A percentile compares a stretch with the other conserved stretches of the same genome.
Conservation (phyloP, 352 stramenopile species). For the Phytopythium ostracodes region DNA sequence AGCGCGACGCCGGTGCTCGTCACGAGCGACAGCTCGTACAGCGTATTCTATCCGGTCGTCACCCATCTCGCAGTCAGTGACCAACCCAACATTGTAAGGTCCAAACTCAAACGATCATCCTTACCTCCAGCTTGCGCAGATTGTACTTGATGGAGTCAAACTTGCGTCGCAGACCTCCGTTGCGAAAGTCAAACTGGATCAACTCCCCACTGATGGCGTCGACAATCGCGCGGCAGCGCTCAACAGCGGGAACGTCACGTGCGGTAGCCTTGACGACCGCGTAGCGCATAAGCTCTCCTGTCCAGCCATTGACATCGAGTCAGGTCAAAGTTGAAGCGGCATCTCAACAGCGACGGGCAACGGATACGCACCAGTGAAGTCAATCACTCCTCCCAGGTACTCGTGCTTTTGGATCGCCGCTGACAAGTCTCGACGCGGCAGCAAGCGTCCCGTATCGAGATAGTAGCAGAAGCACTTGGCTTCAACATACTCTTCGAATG, state of each 20-base stretch:
- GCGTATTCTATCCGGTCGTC: constrained; percentile 63
- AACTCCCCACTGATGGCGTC: constrained; percentile 85
- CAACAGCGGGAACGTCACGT: constrained; percentile 78
- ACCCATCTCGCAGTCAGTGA: neutral
- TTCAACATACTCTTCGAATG: constrained; percentile 94
- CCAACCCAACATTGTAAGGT: no score
- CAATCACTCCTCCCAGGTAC: constrained; percentile 93
- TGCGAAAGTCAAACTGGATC: constrained; percentile 94
- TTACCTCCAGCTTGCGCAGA: constrained; percentile 89
- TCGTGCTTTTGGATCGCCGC: constrained; percentile 74
- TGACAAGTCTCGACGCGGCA: constrained; percentile 46
- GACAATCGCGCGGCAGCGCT: constrained; percentile 80
- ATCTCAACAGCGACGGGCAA: neutral
- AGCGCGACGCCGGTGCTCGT: constrained; percentile 52
- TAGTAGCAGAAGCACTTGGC: constrained; percentile 91
- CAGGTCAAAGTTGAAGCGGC: neutral
- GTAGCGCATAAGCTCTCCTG: constrained; percentile 87
- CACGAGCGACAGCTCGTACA: constrained; percentile 93
- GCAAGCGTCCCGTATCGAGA: constrained; percentile 51
- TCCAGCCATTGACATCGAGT: neutral
- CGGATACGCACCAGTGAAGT: constrained; percentile 85
- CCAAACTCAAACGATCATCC: neutral
- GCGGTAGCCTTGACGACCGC: constrained; percentile 86
- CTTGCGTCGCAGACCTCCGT: constrained; percentile 89
- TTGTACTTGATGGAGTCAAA: constrained; percentile 96